Percentiles rank a stretch among this genome's conserved stretches.
phyloP scores from a whole-genome alignment of 2,329 filamentous ascomycete species.

The Pleoardoris graminearum region DNA sequence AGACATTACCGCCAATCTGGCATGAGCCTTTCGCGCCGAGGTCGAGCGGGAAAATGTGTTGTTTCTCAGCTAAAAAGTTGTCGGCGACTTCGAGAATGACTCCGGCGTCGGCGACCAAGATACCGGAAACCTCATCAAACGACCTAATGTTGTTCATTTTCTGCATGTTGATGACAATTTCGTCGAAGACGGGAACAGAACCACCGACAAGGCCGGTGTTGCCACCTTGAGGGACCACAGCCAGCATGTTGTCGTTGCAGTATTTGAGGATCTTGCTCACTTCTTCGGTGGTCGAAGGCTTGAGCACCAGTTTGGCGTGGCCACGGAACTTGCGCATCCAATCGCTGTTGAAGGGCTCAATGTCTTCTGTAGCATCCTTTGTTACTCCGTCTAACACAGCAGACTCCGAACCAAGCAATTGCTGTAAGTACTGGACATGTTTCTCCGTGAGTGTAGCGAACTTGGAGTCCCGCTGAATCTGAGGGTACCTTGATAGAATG shows the following conservation, averaged over 20 bases:
- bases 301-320: conserved; percentile 83
- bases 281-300: conserved; percentile 81
- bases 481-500: conserved; percentile 63
- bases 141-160: conserved; percentile 90
- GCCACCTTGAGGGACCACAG: conserved; percentile 94
- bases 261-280: conserved; percentile 90
- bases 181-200: conserved; percentile 95
- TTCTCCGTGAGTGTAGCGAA: conserved; percentile 74
- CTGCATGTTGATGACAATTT: conserved; percentile 89
- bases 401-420: conserved; percentile 75
- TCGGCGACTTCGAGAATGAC: conserved; percentile 89
- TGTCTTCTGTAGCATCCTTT: conserved; percentile 72
- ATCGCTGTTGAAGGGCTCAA: conserved; percentile 92
- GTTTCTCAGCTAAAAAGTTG: conserved; percentile 77
- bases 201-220: conserved; percentile 96
- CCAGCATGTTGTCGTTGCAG: conserved; percentile 90
- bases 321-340: conserved; percentile 99
- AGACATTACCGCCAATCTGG: conserved; percentile 92
- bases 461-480: conserved; percentile 75
- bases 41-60: conserved; percentile 92
- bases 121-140: conserved; percentile 91
- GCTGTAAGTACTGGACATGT: conserved; percentile 81
- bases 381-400: conserved; percentile 85
- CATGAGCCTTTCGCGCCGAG: conserved; percentile 98
- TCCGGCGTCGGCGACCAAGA: conserved; percentile 87